A percentile compares a stretch with the other conserved stretches of the same genome.
phyloP scores from a whole-genome alignment of 805 yeast species.

The Metschnikowia arizonensis region DNA sequence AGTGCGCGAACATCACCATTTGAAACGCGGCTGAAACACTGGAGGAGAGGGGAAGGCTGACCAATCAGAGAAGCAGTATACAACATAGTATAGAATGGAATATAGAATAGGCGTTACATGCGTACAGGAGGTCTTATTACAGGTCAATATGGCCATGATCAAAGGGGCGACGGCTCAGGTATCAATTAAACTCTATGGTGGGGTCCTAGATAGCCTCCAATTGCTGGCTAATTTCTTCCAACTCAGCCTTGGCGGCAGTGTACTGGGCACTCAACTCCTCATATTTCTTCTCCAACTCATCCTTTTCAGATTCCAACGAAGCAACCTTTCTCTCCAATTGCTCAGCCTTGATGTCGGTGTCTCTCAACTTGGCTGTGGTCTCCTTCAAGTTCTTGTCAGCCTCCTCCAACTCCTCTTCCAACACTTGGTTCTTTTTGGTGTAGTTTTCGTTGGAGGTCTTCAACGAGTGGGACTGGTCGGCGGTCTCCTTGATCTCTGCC shows the following conservation, averaged over 20 bases:
- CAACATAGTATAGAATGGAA: too few relatives aligned
- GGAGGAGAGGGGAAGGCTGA: neutral
- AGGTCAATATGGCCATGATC: too few relatives aligned
- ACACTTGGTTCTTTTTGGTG: slow-evolving; percentile 81
- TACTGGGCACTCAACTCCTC: slow-evolving; percentile 84
- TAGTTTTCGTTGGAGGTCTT: slow-evolving; percentile 87
- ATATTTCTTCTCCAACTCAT: slow-evolving; percentile 76
- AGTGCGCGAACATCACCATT: neutral
- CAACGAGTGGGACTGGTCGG: slow-evolving; percentile 86
- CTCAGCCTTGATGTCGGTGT: slow-evolving; percentile 93
- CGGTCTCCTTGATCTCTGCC: slow-evolving; percentile 73
- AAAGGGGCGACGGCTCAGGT: slow-evolving; percentile 3
- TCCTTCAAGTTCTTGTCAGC: slow-evolving; percentile 88
- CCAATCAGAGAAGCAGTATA: neutral
- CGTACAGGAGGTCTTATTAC: too few relatives aligned
- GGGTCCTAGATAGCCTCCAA: slow-evolving; percentile 63
- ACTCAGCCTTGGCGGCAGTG: slow-evolving; percentile 81
- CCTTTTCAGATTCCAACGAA: slow-evolving; percentile 88
- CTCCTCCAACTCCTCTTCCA: slow-evolving; percentile 88
- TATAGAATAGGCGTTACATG: too few relatives aligned
- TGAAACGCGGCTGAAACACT: slow-evolving; percentile 1
- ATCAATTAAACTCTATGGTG: slow-evolving; percentile 4
- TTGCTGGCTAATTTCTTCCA: slow-evolving; percentile 95
- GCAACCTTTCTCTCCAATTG: slow-evolving; percentile 92
- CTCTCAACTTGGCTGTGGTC: slow-evolving; percentile 90